Percentiles rank a stretch among this genome's conserved stretches.
These are phyloP conservation scores for Pseudogymnoascus sp. DNA, from an alignment of 2,329 filamentous ascomycete genomes.

Conservation along the genomic window DNA sequence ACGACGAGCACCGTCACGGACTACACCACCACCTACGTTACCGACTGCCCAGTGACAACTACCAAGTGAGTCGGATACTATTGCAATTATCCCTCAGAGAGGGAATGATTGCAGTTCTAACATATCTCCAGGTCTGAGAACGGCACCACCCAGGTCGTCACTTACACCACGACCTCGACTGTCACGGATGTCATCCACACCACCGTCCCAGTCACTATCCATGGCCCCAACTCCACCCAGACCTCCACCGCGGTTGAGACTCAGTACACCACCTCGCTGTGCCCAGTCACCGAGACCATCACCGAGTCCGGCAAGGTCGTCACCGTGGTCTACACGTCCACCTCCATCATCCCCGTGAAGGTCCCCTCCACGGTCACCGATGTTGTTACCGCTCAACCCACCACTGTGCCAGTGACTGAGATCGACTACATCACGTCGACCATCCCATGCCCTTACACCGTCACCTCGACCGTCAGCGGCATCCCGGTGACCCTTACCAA, in stretches of 20 bases:
- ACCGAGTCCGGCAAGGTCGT: constrained; percentile 37
- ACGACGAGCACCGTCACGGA: constrained; percentile 17
- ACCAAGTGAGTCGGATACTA: constrained; percentile 15
- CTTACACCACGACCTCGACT: constrained; percentile 19
- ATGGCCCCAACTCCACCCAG: constrained; percentile 28
- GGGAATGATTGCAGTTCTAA: neutral
- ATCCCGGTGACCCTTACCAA: constrained; percentile 1
- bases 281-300: constrained; percentile 40
- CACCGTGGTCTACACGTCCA: constrained; percentile 20
- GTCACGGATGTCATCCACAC: constrained; percentile 10
- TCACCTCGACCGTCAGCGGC: constrained; percentile 9
- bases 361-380: constrained; percentile 10
- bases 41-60: constrained; percentile 21
- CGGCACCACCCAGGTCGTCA: constrained; percentile 21
- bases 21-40: constrained; percentile 18
- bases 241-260: constrained; percentile 17
- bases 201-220: constrained; percentile 10
- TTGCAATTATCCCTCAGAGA: constrained; percentile 10
- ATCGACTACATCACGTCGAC: constrained; percentile 15
- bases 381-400: neutral
- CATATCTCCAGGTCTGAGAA: constrained; percentile 10
- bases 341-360: constrained; percentile 19
- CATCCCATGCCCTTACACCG: constrained; percentile 7
- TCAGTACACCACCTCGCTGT: constrained; percentile 33
- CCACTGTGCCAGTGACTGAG: constrained; percentile 10